These are phyloP conservation scores for Heritiera fomes DNA, from an alignment of 345 rosid genomes.

Conservation along the genomic window DNA sequence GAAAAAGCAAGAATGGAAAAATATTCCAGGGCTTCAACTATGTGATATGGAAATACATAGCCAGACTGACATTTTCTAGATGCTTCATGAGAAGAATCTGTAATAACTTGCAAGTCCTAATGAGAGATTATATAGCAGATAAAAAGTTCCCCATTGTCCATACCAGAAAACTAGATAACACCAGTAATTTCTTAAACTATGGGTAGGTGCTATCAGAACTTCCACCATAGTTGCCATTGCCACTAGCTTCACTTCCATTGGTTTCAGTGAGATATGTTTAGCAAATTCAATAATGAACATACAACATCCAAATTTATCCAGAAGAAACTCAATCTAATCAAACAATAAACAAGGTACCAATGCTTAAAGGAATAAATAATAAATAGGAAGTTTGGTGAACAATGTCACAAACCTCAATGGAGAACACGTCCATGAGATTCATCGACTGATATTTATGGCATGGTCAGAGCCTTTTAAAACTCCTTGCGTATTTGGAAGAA, in stretches of 20 bases:
- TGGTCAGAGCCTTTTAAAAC: slow-evolving; percentile 83
- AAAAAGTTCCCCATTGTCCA: too few relatives aligned
- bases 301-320: background rate
- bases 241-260: background rate
- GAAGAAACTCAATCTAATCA: background rate
- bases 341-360: background rate
- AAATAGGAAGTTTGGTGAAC: background rate
- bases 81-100: background rate
- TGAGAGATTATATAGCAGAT: too few relatives aligned
- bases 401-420: slow-evolving; percentile 60
- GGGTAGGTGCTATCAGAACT: background rate
- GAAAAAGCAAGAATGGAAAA: background rate
- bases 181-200: too few relatives aligned
- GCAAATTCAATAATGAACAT: background rate
- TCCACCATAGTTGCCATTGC: background rate
- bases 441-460: slow-evolving; percentile 86
- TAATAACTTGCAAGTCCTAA: too few relatives aligned
- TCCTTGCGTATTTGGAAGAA: slow-evolving; percentile 45
- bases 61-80: background rate
- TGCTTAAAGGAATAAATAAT: background rate
- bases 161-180: too few relatives aligned
- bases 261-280: background rate
- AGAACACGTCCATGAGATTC: slow-evolving; percentile 90
- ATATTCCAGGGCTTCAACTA: background rate
- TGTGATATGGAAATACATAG: background rate